These are phyloP conservation scores for Cryphonectria parasitica DNA, from an alignment of 2,329 filamentous ascomycete genomes.

Conservation along the genomic window DNA sequence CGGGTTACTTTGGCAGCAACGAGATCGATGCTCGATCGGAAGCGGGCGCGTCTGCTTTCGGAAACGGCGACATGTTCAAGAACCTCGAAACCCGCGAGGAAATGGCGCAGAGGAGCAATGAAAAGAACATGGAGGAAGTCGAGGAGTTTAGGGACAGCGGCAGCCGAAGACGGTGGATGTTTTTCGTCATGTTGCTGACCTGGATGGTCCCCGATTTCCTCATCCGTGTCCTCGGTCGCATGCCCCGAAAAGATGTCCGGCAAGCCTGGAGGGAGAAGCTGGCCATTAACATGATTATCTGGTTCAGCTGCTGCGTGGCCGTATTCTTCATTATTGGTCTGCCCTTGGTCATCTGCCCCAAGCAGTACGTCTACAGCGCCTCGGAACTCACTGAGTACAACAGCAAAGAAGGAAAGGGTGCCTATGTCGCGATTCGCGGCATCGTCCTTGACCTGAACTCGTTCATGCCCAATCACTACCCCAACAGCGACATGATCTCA, in stretches of 20 bases:
- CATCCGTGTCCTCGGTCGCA: slow-evolving; percentile 76
- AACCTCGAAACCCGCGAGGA: slow-evolving; percentile 92
- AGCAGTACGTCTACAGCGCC: slow-evolving; percentile 82
- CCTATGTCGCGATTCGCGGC: slow-evolving; percentile 84
- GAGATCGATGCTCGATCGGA: slow-evolving; percentile 88
- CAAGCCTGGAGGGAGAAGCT: slow-evolving; percentile 96
- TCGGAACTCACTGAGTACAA: slow-evolving; percentile 75
- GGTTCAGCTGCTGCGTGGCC: slow-evolving; percentile 77
- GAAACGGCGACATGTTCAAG: slow-evolving; percentile 96
- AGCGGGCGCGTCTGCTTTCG: slow-evolving; percentile 87
- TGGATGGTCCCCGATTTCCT: slow-evolving; percentile 86
- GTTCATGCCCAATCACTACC: slow-evolving; percentile 80
- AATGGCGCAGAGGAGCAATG: slow-evolving; percentile 93
- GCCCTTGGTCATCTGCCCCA: slow-evolving; percentile 86
- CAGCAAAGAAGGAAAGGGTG: slow-evolving; percentile 65
- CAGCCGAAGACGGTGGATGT: slow-evolving; percentile 89
- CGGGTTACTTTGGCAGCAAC: slow-evolving; percentile 73
- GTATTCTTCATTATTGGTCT: slow-evolving; percentile 92
- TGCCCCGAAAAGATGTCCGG: slow-evolving; percentile 90
- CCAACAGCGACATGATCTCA: slow-evolving; percentile 55
- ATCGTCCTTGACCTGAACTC: slow-evolving; percentile 81
- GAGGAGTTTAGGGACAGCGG: slow-evolving; percentile 79
- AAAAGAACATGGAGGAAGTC: slow-evolving; percentile 86
- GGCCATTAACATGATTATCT: slow-evolving; percentile 97
- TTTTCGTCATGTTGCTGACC: slow-evolving; percentile 80